phyloP scores from a whole-genome alignment of 306 rosid genomes.

The Ochetophila trinervis region DNA sequence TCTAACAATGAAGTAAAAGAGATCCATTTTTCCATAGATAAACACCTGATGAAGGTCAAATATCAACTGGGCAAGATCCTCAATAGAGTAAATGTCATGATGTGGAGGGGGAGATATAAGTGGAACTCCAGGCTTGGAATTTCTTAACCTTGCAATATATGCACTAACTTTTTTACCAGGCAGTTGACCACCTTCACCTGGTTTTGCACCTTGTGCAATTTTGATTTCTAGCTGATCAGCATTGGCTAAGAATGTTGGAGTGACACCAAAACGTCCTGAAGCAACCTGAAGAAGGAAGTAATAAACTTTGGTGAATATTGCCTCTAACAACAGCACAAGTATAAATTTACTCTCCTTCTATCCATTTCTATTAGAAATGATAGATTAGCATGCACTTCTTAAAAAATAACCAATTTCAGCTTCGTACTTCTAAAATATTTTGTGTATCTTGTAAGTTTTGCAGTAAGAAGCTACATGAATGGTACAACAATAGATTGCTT shows the following conservation, averaged over 20 bases:
- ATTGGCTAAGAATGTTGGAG: slow-evolving; percentile 97
- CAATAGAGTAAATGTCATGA: slow-evolving; percentile 96
- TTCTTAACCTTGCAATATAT: slow-evolving; percentile 95
- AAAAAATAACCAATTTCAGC: slow-evolving; percentile 25
- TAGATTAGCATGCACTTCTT: not conserved
- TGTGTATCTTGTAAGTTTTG: not conserved
- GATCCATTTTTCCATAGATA: slow-evolving; percentile 22
- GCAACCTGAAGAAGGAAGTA: slow-evolving; percentile 70
- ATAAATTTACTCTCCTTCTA: not conserved
- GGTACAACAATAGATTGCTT: not conserved
- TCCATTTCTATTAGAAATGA: slow-evolving; percentile 5
- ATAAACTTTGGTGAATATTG: slow-evolving; percentile 12
- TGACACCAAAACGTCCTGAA: slow-evolving; percentile 99
- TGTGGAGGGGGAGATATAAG: slow-evolving; percentile 99
- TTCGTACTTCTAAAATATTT: slow-evolving; percentile 4
- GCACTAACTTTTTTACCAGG: slow-evolving; percentile 99
- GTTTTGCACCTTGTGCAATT: slow-evolving; percentile 99
- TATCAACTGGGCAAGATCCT: slow-evolving; percentile 98
- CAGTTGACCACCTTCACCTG: slow-evolving; percentile 98
- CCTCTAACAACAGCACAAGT: slow-evolving; percentile 8
- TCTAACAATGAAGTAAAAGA: slow-evolving; percentile 9
- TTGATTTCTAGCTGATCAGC: slow-evolving; percentile 96
- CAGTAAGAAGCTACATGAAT: not conserved
- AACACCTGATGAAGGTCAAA: slow-evolving; percentile 98
- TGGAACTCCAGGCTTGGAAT: slow-evolving; percentile 98